Evolutionary conservation across 768 basidiomycete species (phyloP).

Genomic region (Coprinellus micaceus): DNA sequence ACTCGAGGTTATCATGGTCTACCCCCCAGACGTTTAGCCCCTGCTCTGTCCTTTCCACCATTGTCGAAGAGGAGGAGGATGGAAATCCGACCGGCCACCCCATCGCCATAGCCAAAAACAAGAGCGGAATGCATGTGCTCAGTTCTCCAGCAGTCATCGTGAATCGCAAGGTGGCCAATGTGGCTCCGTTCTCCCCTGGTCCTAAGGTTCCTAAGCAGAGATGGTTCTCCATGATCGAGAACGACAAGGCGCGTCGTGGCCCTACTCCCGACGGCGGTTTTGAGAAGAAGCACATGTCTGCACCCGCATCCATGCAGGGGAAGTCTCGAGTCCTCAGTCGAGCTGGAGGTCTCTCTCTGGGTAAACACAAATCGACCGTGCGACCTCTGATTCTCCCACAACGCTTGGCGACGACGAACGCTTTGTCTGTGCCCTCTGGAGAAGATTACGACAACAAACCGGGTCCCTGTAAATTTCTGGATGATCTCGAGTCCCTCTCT

Average conservation of each 20-base stretch:
- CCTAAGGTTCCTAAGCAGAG: background rate
- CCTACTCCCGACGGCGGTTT: background rate
- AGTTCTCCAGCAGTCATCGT: conserved; percentile 1
- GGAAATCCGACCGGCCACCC: background rate
- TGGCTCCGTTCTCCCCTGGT: background rate
- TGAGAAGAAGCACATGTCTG: background rate
- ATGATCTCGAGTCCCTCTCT: too few species aligned
- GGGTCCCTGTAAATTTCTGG: too few species aligned
- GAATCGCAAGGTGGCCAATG: background rate
- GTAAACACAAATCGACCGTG: background rate
- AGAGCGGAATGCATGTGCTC: background rate
- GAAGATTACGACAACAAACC: too few species aligned
- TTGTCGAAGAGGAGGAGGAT: conserved; percentile 8
- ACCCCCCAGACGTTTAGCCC: background rate
- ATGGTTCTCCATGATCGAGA: conserved; percentile 8
- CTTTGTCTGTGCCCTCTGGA: too few species aligned
- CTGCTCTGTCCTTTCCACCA: conserved; percentile 4
- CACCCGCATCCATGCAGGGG: background rate
- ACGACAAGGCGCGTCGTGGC: background rate
- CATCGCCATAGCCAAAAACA: background rate
- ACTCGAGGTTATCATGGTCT: background rate
- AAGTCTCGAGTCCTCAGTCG: background rate
- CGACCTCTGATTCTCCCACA: background rate
- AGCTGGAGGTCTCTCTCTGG: background rate
- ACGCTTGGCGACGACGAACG: background rate